These are phyloP conservation scores for Sugiyamaella floridensis DNA, from an alignment of 805 yeast species.

Conservation along the genomic window DNA sequence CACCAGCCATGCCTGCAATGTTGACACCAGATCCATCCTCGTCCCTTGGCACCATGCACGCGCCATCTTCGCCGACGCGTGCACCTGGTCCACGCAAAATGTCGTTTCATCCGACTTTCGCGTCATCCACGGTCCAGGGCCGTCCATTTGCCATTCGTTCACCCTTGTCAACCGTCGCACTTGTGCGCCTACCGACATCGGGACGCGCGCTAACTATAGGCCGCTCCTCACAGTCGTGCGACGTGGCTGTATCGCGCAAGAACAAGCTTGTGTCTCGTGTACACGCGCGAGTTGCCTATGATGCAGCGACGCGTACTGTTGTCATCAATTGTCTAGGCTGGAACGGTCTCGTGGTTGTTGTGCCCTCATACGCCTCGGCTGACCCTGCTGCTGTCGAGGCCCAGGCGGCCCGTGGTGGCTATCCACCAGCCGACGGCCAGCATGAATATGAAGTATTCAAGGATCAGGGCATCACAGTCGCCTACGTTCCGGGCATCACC, in stretches of 20 bases:
- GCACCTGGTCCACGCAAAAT: not conserved
- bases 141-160: slow-evolving; percentile 21
- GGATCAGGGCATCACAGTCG: slow-evolving; percentile 59
- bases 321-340: slow-evolving; percentile 70
- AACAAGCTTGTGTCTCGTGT: slow-evolving; percentile 58
- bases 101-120: slow-evolving; percentile 4
- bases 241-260: slow-evolving; percentile 41
- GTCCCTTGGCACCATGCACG: slow-evolving; percentile 6
- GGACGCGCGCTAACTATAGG: slow-evolving; percentile 47
- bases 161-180: slow-evolving; percentile 34
- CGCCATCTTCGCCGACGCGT: slow-evolving; percentile 15
- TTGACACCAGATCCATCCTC: slow-evolving; percentile 29
- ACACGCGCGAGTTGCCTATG: slow-evolving; percentile 50
- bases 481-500: slow-evolving; percentile 52
- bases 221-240: slow-evolving; percentile 58
- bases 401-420: slow-evolving; percentile 6
- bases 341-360: slow-evolving; percentile 66
- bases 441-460: slow-evolving; percentile 47
- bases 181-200: slow-evolving; percentile 36
- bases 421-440: slow-evolving; percentile 16
- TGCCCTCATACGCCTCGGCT: slow-evolving; percentile 39
- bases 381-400: slow-evolving; percentile 4
- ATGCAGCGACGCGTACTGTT: slow-evolving; percentile 29
- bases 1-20: slow-evolving; percentile 22
- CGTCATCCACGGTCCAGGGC: slow-evolving; percentile 10